These are phyloP conservation scores for Suhomyces terraborum DNA, from an alignment of 1,139 yeast species.

Conservation along the genomic window DNA sequence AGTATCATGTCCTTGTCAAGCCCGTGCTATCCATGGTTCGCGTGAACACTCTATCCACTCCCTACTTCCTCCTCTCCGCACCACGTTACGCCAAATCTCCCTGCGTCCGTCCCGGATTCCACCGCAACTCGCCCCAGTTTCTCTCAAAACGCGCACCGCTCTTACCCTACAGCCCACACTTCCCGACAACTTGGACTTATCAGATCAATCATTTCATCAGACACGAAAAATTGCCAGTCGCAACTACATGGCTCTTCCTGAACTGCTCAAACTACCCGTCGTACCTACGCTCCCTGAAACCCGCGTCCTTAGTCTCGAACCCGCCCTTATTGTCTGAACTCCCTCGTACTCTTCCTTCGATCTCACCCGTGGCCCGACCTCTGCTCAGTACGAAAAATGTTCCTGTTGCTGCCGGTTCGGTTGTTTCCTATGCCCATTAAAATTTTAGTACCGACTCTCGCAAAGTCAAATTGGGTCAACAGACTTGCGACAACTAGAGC, in stretches of 20 bases:
- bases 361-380: neutral
- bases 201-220: slow-evolving; percentile 3
- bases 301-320: neutral
- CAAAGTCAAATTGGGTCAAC: slow-evolving; percentile 2
- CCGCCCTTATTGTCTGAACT: neutral
- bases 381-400: slow-evolving; percentile 6
- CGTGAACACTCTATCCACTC: too few species aligned
- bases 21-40: too few species aligned
- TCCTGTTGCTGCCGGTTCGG: slow-evolving; percentile 6
- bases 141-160: neutral
- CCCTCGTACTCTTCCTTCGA: neutral
- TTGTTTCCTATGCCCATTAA: slow-evolving; percentile 8
- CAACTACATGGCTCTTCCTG: slow-evolving; percentile 1
- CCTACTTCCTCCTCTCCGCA: neutral
- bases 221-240: slow-evolving; percentile 7
- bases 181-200: slow-evolving; percentile 2
- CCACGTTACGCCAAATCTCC: neutral
- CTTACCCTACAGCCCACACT: neutral
- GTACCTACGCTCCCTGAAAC: too few species aligned
- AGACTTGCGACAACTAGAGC: slow-evolving; percentile 1
- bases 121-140: slow-evolving; percentile 1
- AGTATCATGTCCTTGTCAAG: too few species aligned
- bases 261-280: neutral
- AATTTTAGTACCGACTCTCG: slow-evolving; percentile 8
- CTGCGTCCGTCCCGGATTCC: neutral